Base-by-base conservation (phyloP, 2,329 filamentous ascomycete species). In the Zasmidium angulare region DNA sequence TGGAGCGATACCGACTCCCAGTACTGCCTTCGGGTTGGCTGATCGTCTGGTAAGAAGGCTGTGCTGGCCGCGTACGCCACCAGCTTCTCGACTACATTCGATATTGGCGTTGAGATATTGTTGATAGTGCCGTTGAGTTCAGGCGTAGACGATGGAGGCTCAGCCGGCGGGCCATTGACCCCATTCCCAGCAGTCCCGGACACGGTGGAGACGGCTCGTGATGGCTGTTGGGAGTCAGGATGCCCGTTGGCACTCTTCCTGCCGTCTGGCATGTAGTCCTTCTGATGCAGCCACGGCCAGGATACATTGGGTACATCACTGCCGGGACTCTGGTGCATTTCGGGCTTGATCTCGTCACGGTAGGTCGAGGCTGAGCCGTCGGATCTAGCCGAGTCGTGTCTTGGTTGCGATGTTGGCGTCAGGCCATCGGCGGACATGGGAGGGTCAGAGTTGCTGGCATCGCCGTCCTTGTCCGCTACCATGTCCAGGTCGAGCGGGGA, bases 1-100 rank as follows among this genome's bases (percentile, higher is more conserved):
- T 62, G 62, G 14, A 58, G 58, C 19, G 59, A 62, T 3, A 60
- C 31, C 1, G 57, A 60, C 47, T 60, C 62, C 62, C 62, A 64
- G 50, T 60, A 58, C 20, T 47, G 47, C 17, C 58, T 36, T 19
- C 54, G 26, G 3, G 55, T 55, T 11, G 20, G 9, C 4, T 46
- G 31, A 23, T 63, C 58, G 20, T 64, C 60, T 2, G 62, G 52
- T 19, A 52, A 19, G 29, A 60, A 58, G 22, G 62, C 62, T 9
- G 57, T 62, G 26, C 52, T 57, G 14, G 62, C 60, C 17, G 53
- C 59, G 29, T 62, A 64, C 10, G 55, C 52, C 12, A 60, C 57
- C 12, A 59, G 48, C 24, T 55, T 63, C 22, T 62, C 57, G 22
- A 60, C 53, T 7, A 62, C 51, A 17, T 56, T 56, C 19, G 47